Evolutionary conservation across 2,329 filamentous ascomycete species (phyloP), one percentile per base, ranked within the genome.

Genomic region (Orbilia oligospora): DNA sequence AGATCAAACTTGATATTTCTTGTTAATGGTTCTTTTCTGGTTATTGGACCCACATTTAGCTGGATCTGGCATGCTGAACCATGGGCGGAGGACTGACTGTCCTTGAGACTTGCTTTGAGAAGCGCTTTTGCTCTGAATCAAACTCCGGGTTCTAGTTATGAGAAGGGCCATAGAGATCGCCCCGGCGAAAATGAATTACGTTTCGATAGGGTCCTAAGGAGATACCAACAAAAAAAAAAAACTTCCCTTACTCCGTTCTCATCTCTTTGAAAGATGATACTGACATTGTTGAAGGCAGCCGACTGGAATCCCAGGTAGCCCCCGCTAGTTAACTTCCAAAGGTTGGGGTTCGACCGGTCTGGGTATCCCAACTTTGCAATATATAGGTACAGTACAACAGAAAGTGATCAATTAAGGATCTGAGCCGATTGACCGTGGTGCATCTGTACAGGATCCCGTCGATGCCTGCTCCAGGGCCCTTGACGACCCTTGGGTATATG

Each of bases 21-120:
- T 69, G 55, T 51, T 69, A 64, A 69, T 67, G 61, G 70, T 41
- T 49, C 49, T 46, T 30, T 68, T 63, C 44, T 63, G 41, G 41
- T 46, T 41, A 12, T 16, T 14, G 41, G 33, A 65, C 56, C 46
- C 71, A 64, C 65, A 69, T 61, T 65, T 65, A 27, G 27, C 65
- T 65, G 30, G 33, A 71, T 71, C 64, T 41, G 61, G 67, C 9
- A 71, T 56, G 61, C 67, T 65, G 65, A 70, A 49, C 71, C 56
- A 68, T 61, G 38, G 55, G 30, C 36, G 51, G 46, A 27, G 24
- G 51, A 66, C 18, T 38, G 56, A 58, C 53, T 65, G 36, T 65
- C 61, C 49, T 58, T 61, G 65, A 58, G 22, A 56, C 30, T 61
- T 55, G 27, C 55, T 71, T 71, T 61, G 67, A 27, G 61, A 64